These are phyloP conservation scores for Coemansia sp. DNA, from an alignment of 192 early-diverging fungal species.

Conservation along the genomic window DNA sequence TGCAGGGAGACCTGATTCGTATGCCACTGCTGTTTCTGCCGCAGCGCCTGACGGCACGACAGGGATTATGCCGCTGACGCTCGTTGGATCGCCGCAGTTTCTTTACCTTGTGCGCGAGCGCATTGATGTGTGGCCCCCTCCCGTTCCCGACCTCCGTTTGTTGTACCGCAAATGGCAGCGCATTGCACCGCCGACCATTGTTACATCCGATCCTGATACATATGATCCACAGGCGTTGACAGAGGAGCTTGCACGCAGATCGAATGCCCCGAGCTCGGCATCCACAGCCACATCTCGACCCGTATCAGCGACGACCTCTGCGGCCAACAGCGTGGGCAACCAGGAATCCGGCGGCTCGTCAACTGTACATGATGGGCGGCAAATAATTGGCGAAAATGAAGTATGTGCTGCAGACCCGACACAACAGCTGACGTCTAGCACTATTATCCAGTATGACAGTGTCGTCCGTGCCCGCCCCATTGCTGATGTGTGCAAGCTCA, in stretches of 20 bases:
- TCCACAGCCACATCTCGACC: constrained; percentile 20
- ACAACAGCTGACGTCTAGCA: constrained; percentile 17
- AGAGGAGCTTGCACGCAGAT: constrained; percentile 38
- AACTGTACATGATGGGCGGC: constrained; percentile 1
- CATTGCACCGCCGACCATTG: constrained; percentile 42
- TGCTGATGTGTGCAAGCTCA: constrained; percentile 33
- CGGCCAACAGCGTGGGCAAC: constrained; percentile 10
- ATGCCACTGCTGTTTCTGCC: not conserved
- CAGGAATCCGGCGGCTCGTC: constrained; percentile 10
- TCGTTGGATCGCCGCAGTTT: constrained; percentile 50
- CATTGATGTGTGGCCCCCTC: constrained; percentile 58
- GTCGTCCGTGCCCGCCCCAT: constrained; percentile 30
- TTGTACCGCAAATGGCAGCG: constrained; percentile 53
- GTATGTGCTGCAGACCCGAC: not conserved
- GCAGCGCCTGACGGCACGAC: constrained; percentile 2
- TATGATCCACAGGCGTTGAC: constrained; percentile 40
- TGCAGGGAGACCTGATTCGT: not conserved
- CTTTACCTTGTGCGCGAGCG: constrained; percentile 55
- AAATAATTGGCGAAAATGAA: not conserved
- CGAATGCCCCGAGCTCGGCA: constrained; percentile 29
- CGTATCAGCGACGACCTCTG: constrained; percentile 2
- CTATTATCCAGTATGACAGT: constrained; percentile 41
- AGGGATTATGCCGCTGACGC: constrained; percentile 37
- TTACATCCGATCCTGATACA: constrained; percentile 48
- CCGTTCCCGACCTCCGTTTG: constrained; percentile 40